Evolutionary conservation across 164 flowering plant species (phyloP).

Genomic region (Umbilicus rupestris): DNA sequence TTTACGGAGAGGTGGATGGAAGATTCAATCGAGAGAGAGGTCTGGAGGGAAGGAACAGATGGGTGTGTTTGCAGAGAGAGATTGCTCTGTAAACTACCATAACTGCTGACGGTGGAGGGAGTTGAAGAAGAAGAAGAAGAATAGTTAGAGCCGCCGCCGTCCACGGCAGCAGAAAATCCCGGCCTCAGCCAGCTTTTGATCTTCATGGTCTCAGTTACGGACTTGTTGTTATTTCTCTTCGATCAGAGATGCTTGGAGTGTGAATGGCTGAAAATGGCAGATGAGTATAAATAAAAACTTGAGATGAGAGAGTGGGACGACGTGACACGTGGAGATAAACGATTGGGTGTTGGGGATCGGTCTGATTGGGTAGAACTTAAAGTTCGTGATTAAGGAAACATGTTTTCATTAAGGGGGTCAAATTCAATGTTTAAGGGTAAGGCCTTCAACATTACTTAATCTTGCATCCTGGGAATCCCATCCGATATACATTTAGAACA

Average conservation of each 20-base stretch:
- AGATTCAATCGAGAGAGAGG: slow-evolving; percentile 18
- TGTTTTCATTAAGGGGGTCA: neutral
- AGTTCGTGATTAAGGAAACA: neutral
- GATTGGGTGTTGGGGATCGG: neutral
- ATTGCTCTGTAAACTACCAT: slow-evolving; percentile 31
- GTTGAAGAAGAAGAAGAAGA: neutral
- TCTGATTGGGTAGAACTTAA: neutral
- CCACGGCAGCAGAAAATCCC: neutral
- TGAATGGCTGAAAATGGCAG: neutral
- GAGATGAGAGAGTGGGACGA: slow-evolving; percentile 1
- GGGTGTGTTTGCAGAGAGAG: slow-evolving; percentile 53
- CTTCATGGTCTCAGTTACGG: neutral
- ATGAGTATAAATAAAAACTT: neutral
- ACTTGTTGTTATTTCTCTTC: neutral
- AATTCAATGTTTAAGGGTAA: too few species aligned
- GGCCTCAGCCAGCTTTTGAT: neutral
- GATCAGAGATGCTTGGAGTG: neutral
- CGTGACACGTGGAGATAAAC: neutral
- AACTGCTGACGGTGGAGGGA: neutral
- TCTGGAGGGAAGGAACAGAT: slow-evolving; percentile 53
- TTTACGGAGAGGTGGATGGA: slow-evolving; percentile 22
- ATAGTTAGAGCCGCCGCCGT: neutral
- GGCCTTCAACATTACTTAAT: too few species aligned
- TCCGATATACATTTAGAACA: too few species aligned
- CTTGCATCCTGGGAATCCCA: too few species aligned